Evolutionary conservation across 129 eudicot species (phyloP), one percentile per base, ranked within the genome.

Genomic region (Ambrosia trifida): DNA sequence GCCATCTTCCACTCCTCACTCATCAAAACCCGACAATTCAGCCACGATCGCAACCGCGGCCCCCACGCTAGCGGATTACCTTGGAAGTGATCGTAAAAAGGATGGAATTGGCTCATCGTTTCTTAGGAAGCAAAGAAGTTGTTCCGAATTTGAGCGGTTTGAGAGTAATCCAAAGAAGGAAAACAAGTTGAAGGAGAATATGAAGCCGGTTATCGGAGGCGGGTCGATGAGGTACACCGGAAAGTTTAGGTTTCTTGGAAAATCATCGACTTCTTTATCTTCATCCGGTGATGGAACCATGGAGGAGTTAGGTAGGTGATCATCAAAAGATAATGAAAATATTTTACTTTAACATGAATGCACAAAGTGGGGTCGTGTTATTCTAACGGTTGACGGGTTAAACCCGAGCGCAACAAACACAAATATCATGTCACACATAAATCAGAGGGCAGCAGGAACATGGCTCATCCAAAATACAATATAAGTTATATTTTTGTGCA

Each of bases 211-310:
- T 17, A 81, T 80, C 24, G 83, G 92, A 11, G 86, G 90, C 32
- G 87, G 87, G 24, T 87, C 96, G 30, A 84, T 80, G 86, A 66
- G 93, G 60, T 86, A 86, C 76, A 73, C 90, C 0, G 88, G 90
- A 3, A 86, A 84, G 59, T 80, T 89, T 36, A 80, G 72, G 33
- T 86, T 84, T 18, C 66, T 78, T 0, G 76, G 84, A 13, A 71
- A 73, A 83, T 74, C 83, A 0, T 74, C 86, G 2, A 66, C 66
- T 38, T 72, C 83, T 14, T 57, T 68, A 0, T 74, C 83, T 0
- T 73, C 78, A n/a, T 73, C 71, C 4, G 41, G 50, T 36, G 71
- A 63, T 5, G 64, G 54, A 19, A 30, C 32, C 10, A 35, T 19
- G 13, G 63, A 24, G 14, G 61, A 73, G 54, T 35, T 53, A 33